Base-by-base conservation (phyloP, 495 filamentous ascomycete species). In the Mycothermus thermophilus region DNA sequence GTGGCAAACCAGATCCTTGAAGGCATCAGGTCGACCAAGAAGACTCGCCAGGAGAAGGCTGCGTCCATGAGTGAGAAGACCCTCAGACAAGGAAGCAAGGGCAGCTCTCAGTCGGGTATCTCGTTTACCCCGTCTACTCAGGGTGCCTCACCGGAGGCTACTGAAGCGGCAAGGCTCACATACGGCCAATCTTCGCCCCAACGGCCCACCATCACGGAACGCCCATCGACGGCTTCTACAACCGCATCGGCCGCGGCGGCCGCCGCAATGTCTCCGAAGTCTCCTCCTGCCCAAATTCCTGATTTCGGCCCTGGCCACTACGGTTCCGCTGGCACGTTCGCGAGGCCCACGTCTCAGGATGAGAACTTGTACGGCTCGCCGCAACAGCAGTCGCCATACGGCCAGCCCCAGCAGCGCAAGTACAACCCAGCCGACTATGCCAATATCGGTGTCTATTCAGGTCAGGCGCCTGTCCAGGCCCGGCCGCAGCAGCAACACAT, bases 1-100 rank as follows among this genome's bases (percentile, higher is more conserved):
- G 79, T 80, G 38, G 90, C 90, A 20, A 99, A 95, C 53, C 75
- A 93, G 52, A 95, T 97, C 38, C 63, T 96, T 13, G 67, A 71
- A 27, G 74, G 77, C 28, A 77, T 81, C 35, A 63, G 72, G 43
- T 61, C 67, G 22, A 60, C 69, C 43, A 77, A 75, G 55, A 64
- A 64, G 43, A 57, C 56, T 4, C 62, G 72, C 30, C 63, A 67
- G 32, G 58, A 62, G 12, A 63, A 61, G 41, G 47, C 38, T 1
- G 53, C 73, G 35, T 65, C 71, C 25, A 53, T 84, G 58, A 79
- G 64, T 43, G 67, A 69, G 15, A 69, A 72, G 43, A 83, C 79
- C 4, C 58, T 93, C 34, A 71, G 84, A 38, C 66, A 69, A 28
- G 63, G 64, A 17, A 57, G 52, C 38, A 59, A 57, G 41, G 42